These are phyloP conservation scores for Alternaria triticimaculans DNA, from an alignment of 2,329 filamentous ascomycete species.

Conservation along the genomic window DNA sequence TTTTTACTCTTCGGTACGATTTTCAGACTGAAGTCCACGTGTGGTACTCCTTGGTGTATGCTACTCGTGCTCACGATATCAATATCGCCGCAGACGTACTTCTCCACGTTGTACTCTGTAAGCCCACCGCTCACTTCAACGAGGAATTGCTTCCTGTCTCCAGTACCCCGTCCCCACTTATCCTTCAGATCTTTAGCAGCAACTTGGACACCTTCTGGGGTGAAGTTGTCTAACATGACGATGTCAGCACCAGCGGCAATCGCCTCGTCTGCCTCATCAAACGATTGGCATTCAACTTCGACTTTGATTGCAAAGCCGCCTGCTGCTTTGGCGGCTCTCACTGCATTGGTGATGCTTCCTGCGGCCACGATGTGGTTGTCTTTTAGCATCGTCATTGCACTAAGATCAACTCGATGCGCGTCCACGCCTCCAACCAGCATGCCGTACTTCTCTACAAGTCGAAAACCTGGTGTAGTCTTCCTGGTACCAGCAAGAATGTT, in stretches of 20 bases:
- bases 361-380: slow-evolving; percentile 98
- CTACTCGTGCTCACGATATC: slow-evolving; percentile 96
- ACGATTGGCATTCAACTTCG: slow-evolving; percentile 91
- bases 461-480: slow-evolving; percentile 96
- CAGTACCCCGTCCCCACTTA: slow-evolving; percentile 73
- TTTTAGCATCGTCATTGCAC: slow-evolving; percentile 97
- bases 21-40: slow-evolving; percentile 96
- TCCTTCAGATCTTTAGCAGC: slow-evolving; percentile 79
- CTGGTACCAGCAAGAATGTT: slow-evolving; percentile 91
- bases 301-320: slow-evolving; percentile 93
- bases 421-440: slow-evolving; percentile 95
- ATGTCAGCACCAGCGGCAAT: slow-evolving; percentile 91
- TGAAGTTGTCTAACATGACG: slow-evolving; percentile 97
- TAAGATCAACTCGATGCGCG: slow-evolving; percentile 85
- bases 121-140: slow-evolving; percentile 93
- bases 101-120: slow-evolving; percentile 80
- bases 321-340: slow-evolving; percentile 79
- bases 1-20: slow-evolving; percentile 62
- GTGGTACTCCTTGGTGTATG: slow-evolving; percentile 92
- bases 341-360: slow-evolving; percentile 81
- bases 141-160: slow-evolving; percentile 67
- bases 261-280: slow-evolving; percentile 89
- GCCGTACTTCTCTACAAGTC: slow-evolving; percentile 96
- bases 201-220: slow-evolving; percentile 74
- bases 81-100: slow-evolving; percentile 82